Evolutionary conservation across 257 asterid species (phyloP), one percentile per base, ranked within the genome.

Genomic region (Solanum virginianum): DNA sequence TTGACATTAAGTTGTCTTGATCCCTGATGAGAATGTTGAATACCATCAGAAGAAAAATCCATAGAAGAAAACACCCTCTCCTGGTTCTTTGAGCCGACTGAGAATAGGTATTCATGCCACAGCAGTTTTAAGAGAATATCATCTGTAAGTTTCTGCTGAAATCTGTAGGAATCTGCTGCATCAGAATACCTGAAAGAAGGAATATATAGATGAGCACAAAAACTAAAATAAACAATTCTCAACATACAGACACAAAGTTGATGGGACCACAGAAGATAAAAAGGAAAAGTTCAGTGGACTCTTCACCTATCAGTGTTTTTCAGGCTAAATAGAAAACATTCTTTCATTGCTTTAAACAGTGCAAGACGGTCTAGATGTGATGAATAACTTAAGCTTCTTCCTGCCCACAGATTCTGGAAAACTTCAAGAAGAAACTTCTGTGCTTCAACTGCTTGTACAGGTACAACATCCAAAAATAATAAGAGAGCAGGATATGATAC

Each of bases 401-500:
- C 99, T 59, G 91, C 97, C 98, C 98, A 97, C 79, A 97, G 90
- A 88, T 90, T 93, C 85, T 84, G 92, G 85, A 95, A 95, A 88
- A 97, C 92, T 29, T 92, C 97, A 75, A 92, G 91, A 87, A 97
- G 90, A 87, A 97, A 94, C 69, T 91, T 95, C 83, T 92, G 92
- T 87, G 96, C 94, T 20, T 83, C 85, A 83, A 94, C 83, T 84
- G 93, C 88, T 87, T 87, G 88, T 65, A 94, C 88, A 80, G 99
- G 99, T 45, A 94, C 88, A 88, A 86, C 88, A 88, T 95, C 97
- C 84, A 97, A 90, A 89, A 97, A 92, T 79, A 91, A 88, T 88
- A 95, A 88, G 80, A 97, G 88, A 72, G 94, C 93, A 20, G 99
- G 98, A 89, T 97, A 97, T 41, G 99, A 97, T 88, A 92, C 92